A percentile compares a stretch with the other conserved stretches of the same genome.
phyloP scores from a whole-genome alignment of 257 asterid genomes.

The Orobanche coerulescens region DNA sequence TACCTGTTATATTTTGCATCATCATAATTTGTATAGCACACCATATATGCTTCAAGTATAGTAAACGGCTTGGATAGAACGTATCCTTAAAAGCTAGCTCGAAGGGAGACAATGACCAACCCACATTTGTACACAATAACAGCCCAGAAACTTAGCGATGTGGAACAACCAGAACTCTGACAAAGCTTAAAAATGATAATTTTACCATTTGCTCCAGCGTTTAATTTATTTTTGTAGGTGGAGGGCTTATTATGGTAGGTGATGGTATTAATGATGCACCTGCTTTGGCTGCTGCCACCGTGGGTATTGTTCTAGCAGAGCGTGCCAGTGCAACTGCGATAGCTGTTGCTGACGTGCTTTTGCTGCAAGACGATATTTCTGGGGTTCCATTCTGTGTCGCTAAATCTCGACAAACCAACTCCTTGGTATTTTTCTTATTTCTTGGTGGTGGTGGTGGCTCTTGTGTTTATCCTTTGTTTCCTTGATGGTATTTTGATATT shows the following conservation, averaged over 20 bases:
- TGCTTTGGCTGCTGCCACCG: constrained; percentile 95
- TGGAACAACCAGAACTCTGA: too few relatives aligned
- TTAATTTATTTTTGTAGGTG: constrained; percentile 34
- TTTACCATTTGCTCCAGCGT: not conserved
- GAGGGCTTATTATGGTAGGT: constrained; percentile 97
- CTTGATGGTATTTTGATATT: not conserved
- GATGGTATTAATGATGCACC: constrained; percentile 99
- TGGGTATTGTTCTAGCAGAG: constrained; percentile 88
- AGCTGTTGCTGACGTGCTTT: constrained; percentile 89
- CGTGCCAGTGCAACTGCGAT: constrained; percentile 98
- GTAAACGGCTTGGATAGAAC: too few relatives aligned
- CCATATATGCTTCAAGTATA: not conserved
- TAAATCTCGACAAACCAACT: constrained; percentile 80
- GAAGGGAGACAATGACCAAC: too few relatives aligned
- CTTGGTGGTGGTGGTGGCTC: not conserved
- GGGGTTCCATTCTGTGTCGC: constrained; percentile 91
- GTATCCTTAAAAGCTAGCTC: too few relatives aligned
- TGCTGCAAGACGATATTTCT: constrained; percentile 87
- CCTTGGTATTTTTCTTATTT: constrained; percentile 49
- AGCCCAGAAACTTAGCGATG: too few relatives aligned
- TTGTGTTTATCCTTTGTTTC: not conserved
- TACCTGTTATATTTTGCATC: not conserved
- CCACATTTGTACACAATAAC: too few relatives aligned
- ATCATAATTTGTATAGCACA: not conserved
- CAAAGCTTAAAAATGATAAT: not conserved